Base-by-base conservation (phyloP, 306 rosid genomes). In the Coriaria nepalensis region DNA sequence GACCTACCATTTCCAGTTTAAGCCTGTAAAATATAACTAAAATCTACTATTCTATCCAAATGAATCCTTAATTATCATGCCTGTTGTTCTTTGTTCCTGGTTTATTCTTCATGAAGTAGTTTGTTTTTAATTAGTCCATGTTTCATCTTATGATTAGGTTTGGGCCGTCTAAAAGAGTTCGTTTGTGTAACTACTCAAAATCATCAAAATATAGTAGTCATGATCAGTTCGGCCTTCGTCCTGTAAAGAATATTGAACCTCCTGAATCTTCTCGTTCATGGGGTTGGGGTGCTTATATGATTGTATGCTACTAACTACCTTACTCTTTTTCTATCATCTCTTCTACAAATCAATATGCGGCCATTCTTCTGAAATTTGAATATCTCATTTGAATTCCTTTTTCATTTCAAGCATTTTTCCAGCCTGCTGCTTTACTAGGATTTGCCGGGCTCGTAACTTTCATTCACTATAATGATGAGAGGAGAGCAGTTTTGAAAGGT, bases 401-500 rank as follows among this genome's bases (percentile, higher is more conserved):
- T 14, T 43, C 7, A 10, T 38, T 50, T 20, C 29, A 20, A 20
- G 29, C 29, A 20, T 61, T 60, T 20, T 51, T 72, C 59, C 79
- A 88, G 96, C 69, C 90, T 7, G 81, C 73, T 63, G 88, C 71
- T 38, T 33, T 68, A 47, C 68, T 81, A 39, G 82, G 86, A 45
- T 72, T 88, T 74, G 80, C 70, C 6, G 94, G 96, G 43, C 14
- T 88, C 2, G 96, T 70, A 4, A 59, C 83, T 50, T 66, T 77
- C 46, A 12, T 81, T 38, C 86, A 72, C 63, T 78, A 69, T 54
- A 88, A 88, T 4, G 94, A 88, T 48, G 96, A 83, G 77, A 88
- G 68, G 54, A 73, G 96, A 68, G 83, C 75, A 34, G 72, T 78
- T 71, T 59, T 59, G 0, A 88, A 76, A 88, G 96, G 96, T 88